phyloP scores from a whole-genome alignment of 2,329 filamentous ascomycete genomes.

The Aphanocladium album region DNA sequence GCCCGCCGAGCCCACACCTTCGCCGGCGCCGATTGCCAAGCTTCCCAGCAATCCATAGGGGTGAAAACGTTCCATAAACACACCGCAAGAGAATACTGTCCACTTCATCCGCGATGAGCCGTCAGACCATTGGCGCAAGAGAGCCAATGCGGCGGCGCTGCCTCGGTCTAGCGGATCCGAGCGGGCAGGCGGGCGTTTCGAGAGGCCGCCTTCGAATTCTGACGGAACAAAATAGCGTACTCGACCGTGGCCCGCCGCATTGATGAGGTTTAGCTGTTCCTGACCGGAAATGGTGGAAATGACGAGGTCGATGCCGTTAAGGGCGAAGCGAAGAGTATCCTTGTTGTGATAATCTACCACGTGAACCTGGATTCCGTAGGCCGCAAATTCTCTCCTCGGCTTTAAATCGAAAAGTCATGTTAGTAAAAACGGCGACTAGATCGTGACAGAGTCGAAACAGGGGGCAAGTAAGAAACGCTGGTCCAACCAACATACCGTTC shows the following conservation, averaged over 20 bases:
- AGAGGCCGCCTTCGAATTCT: constrained; percentile 65
- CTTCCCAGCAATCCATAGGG: constrained; percentile 53
- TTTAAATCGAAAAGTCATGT: constrained; percentile 24
- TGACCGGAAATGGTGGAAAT: constrained; percentile 67
- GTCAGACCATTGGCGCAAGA: constrained; percentile 48
- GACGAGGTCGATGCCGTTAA: constrained; percentile 68
- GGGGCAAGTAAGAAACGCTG: not conserved
- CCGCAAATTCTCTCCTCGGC: constrained; percentile 49
- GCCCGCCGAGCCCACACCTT: constrained; percentile 51
- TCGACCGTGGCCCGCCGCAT: constrained; percentile 59
- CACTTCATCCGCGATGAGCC: constrained; percentile 51
- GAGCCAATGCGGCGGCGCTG: constrained; percentile 50
- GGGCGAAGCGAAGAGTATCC: constrained; percentile 55
- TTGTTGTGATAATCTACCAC: constrained; percentile 62
- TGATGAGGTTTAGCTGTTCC: constrained; percentile 66
- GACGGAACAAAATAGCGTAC: constrained; percentile 69
- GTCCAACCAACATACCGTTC: constrained; percentile 42
- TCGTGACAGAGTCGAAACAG: not conserved
- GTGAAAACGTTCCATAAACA: constrained; percentile 72
- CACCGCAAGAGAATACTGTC: constrained; percentile 67
- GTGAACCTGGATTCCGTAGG: constrained; percentile 59
- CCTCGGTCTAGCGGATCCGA: constrained; percentile 59
- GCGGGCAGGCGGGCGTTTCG: constrained; percentile 39
- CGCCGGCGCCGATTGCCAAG: constrained; percentile 50
- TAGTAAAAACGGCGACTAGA: not conserved